Evolutionary conservation across 768 basidiomycete genomes (phyloP).

Genomic region (Neoboletus brunneissimus): DNA sequence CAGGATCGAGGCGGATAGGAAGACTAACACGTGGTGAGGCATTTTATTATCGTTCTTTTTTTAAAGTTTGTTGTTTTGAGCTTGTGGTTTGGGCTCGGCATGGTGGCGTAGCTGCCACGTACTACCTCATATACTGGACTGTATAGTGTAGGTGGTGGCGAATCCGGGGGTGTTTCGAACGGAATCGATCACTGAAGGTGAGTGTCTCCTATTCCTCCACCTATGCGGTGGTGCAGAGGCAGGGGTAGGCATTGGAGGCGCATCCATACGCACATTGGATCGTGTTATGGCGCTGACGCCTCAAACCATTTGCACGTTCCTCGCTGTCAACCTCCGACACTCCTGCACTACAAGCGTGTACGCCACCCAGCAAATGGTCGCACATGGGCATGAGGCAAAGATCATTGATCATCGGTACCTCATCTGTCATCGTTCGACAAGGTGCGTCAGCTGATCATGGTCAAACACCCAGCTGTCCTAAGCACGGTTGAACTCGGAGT

Average conservation of each 20-base stretch:
- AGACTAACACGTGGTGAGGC: background rate
- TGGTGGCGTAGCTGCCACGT: background rate
- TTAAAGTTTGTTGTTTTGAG: background rate
- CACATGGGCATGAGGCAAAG: background rate
- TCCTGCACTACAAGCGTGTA: constrained; percentile 13
- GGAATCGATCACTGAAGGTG: background rate
- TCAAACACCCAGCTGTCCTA: background rate
- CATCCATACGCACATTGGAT: no score
- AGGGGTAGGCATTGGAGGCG: background rate
- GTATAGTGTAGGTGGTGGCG: background rate
- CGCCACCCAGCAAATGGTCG: constrained; percentile 11
- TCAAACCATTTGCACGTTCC: background rate
- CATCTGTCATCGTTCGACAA: background rate
- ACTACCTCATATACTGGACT: background rate
- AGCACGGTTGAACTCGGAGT: background rate
- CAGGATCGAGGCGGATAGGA: background rate
- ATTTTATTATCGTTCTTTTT: background rate
- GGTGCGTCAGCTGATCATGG: background rate
- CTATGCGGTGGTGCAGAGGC: no score
- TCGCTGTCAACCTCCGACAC: constrained; percentile 2
- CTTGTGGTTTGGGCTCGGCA: background rate
- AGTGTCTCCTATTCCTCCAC: background rate
- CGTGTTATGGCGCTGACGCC: background rate
- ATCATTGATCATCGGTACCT: background rate
- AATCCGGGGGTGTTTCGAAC: background rate